Evolutionary conservation across 257 asterid species (phyloP), one percentile per base, ranked within the genome.

Genomic region (Forsythia suspensa): DNA sequence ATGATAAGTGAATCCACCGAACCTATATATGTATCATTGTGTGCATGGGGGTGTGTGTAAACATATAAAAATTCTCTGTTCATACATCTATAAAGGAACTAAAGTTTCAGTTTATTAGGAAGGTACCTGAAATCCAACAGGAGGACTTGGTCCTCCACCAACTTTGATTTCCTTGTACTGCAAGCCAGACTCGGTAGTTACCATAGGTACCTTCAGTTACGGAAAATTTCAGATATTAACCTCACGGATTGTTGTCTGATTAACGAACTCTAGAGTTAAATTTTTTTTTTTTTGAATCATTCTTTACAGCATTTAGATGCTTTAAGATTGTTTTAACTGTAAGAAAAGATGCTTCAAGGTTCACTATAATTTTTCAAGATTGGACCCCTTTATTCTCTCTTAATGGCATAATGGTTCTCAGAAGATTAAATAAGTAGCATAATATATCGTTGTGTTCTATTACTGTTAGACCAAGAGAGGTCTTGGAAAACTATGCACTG

Each of bases 71-170:
- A 20, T 6, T 69, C 21, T 55, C 2, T 41, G 51, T 43, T 43
- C 51, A 43, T 5, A 43, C 51, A 59, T 34, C 7, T 59, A 59
- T 20, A 0, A 24, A 3, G 18, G 34, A 52, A 24, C 43, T 3
- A 13, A 75, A 63, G n/a, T 63, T 59, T 24, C 12, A 21, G 40
- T 63, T 13, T 74, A 68, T 2, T 16, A 52, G 71, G 43, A n/a
- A 18, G 42, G 10, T 88, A 94, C 99, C 97, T 96, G 99, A 88
- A 88, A 96, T 73, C 99, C 99, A 81, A 92, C 82, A 16, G 99
- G 99, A 38, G 99, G 99, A 74, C 92, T 92, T 69, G 99, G 98
- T 52, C 99, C 99, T 36, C 71, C 63, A 46, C 99, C 99, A 65
- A 96, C 90, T 88, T 87, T 87, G 72, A 96, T 92, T 80, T 96